Conservation (phyloP, 495 filamentous ascomycete genomes). For the Podospora conica region DNA sequence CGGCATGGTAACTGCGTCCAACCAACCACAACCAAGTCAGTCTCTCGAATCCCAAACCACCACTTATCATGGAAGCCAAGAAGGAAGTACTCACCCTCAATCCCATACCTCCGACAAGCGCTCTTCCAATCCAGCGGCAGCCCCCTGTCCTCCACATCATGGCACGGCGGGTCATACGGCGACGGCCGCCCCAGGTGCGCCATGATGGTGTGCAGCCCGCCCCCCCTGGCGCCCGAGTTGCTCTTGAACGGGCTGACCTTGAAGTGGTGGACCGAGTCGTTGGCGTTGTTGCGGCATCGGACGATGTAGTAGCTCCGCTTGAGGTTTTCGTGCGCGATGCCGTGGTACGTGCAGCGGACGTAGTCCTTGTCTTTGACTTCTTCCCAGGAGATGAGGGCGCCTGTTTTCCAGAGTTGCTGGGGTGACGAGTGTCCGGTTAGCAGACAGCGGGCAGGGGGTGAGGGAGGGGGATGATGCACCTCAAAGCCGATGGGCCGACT, state of each 20-base stretch:
- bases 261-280: not conserved
- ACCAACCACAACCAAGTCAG: too few relatives aligned
- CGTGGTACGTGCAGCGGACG: not conserved
- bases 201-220: not conserved
- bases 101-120: too few relatives aligned
- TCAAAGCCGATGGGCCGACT: not conserved
- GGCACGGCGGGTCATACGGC: not conserved
- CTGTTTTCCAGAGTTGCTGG: not conserved
- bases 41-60: too few relatives aligned
- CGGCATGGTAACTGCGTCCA: too few relatives aligned
- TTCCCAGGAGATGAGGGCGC: not conserved
- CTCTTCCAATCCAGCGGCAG: not conserved
- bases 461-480: not conserved
- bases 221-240: not conserved
- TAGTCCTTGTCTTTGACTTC: not conserved
- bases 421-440: too few relatives aligned
- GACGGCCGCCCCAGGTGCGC: not conserved
- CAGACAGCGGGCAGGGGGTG: too few relatives aligned
- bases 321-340: not conserved
- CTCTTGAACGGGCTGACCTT: not conserved
- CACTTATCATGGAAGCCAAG: too few relatives aligned
- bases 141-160: not conserved
- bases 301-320: not conserved
- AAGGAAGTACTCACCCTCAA: too few relatives aligned
- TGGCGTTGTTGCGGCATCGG: not conserved